These are phyloP conservation scores for Candida wancherniae DNA, from an alignment of 805 yeast species.

Conservation along the genomic window DNA sequence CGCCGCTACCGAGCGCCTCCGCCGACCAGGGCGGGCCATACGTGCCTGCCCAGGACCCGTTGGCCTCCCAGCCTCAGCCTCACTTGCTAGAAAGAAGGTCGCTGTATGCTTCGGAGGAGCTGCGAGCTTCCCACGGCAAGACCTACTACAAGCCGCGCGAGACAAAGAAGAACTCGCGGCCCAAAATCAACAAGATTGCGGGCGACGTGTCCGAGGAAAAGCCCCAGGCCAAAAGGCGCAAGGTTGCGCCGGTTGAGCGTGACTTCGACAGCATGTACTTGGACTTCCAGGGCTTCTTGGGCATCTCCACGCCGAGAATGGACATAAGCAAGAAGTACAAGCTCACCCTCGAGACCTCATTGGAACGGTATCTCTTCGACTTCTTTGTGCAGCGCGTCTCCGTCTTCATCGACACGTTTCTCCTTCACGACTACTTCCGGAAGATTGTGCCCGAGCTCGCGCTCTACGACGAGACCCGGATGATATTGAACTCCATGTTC, in stretches of 20 bases:
- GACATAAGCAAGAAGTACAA: conserved; percentile 9
- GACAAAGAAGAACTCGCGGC: conserved; percentile 33
- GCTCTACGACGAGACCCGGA: conserved; percentile 33
- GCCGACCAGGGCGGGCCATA: too few relatives aligned
- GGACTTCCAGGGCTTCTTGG: conserved; percentile 21
- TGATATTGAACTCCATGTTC: conserved; percentile 34
- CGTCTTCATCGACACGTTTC: conserved; percentile 28
- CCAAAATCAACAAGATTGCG: conserved; percentile 33
- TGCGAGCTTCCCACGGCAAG: too few relatives aligned
- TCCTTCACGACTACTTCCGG: conserved; percentile 25
- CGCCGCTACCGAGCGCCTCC: too few relatives aligned
- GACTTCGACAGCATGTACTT: conserved; percentile 22
- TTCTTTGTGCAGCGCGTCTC: conserved; percentile 28
- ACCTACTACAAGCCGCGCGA: conserved; percentile 30
- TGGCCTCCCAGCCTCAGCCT: too few relatives aligned
- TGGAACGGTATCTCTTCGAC: conserved; percentile 31
- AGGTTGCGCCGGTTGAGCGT: conserved; percentile 18
- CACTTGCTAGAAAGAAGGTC: too few relatives aligned
- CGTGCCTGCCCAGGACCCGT: too few relatives aligned
- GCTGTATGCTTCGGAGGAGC: too few relatives aligned
- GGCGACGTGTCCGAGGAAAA: conserved; percentile 10
- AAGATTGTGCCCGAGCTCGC: conserved; percentile 34
- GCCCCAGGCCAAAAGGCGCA: conserved; percentile 1
- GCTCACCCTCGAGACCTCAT: conserved; percentile 15
- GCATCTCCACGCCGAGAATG: conserved; percentile 14